Evolutionary conservation across 2,329 filamentous ascomycete species (phyloP), one percentile per base, ranked within the genome.

Genomic region (Kalaharituber pfeilii): DNA sequence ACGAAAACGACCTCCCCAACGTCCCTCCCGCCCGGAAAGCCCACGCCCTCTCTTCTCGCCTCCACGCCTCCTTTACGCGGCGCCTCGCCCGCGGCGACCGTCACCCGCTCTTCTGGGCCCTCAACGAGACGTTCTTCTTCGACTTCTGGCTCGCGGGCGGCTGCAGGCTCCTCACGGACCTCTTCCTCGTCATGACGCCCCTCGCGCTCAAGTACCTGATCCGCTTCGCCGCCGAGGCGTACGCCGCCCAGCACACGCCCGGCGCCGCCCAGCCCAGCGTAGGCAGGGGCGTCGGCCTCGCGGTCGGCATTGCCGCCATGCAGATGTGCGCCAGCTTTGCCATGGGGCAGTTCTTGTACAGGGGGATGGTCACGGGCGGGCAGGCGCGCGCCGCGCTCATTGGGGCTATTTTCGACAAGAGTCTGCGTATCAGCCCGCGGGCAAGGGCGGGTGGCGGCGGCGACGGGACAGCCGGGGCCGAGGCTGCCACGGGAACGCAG

Each of bases 271-370:
- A 74, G 0, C 89, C 91, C 0, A 66, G 76, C 52, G 80, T 96
- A 50, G 81, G 81, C 2, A 73, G 74, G 47, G 91, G 89, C 22
- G 72, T 96, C 54, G 89, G 88, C 0, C 72, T 94, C 28, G 87
- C 87, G 1, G 67, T 96, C 54, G 89, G 85, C 7, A 82, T 96
- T 54, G 87, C 84, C 0, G 67, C 75, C 42, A 91, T 96, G 86
- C 88, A 95, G 67, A 74, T 88, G 20, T 65, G 82, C 9, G 86
- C 94, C 68, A 89, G 83, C 66, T 65, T 94, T 59, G 79, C 79
- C 25, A 86, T 81, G 1, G 93, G 88, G 64, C 89, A 96, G 65
- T 95, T 94, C 69, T 82, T 96, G 65, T 96, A 89, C 65, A 79
- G 81, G 22, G 87, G 89, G 22, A 93, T 94, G 83, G 81, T 93